Evolutionary conservation across 306 rosid genomes (phyloP), one percentile per base, ranked within the genome.

Genomic region (Lathyrus tuberosus): DNA sequence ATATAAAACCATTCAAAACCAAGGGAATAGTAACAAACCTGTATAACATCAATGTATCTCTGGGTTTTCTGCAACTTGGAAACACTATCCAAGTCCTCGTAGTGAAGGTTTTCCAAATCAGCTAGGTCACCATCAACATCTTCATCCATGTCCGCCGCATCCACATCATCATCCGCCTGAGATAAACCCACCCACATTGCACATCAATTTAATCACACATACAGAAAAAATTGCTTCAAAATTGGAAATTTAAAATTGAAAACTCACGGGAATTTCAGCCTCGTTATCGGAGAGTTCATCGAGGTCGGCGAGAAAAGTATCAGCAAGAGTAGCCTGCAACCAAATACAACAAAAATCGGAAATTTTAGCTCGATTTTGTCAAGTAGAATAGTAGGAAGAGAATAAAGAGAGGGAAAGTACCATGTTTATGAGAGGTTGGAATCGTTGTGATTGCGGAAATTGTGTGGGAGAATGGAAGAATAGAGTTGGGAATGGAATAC

Each of bases 281-380:
- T 93, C 98, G 64, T 89, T 91, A 80, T 93, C 96, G 16, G 98
- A 93, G 59, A 93, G 90, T 62, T 93, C 98, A 59, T 93, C 98
- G 4, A 93, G 97, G 79, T 93, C 98, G 4, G 97, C 97, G 17
- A 90, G 98, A 64, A 93, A 93, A 57, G 97, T 88, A 83, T 93
- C 98, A 17, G 98, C 98, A 22, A 93, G 88, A 31, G 98, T 90
- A 14, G 94, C 96, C 98, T 90, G 88, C 69, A 85, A 79, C 57
- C 4, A 54, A 67, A 5, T 8, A 8, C 10, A 35, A 35, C 2
- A 7, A 31, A 5, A 5, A 31, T 31, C 7, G 7, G 7, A 31
- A 31, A 31, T 1, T 24, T 30, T 3, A 11, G 59, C 8, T 43
- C 3, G 16, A 30, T 54, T n/a, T n/a, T n/a, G 65, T 44, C 14